Percentiles rank a stretch among this genome's conserved stretches.
These are phyloP conservation scores for Lactarius quietus DNA, from an alignment of 768 basidiomycete genomes.

Conservation along the genomic window DNA sequence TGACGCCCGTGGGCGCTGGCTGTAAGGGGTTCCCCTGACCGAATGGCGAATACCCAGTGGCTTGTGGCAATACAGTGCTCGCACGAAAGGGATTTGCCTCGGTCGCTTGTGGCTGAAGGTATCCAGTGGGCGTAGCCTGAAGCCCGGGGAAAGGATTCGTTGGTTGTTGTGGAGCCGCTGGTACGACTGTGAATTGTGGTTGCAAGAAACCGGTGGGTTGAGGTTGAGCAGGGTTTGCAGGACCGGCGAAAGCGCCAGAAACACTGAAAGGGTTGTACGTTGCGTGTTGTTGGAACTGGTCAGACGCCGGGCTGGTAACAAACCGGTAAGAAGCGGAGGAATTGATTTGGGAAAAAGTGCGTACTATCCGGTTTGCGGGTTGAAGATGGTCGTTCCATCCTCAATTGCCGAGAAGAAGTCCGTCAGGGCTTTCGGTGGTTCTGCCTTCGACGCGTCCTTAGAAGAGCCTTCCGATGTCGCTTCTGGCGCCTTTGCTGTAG, in stretches of 20 bases:
- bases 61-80: conserved; percentile 43
- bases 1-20: conserved; percentile 13
- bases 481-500: conserved; percentile 31
- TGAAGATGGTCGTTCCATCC: conserved; percentile 66
- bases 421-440: conserved; percentile 48
- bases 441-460: conserved; percentile 32
- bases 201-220: conserved; percentile 51
- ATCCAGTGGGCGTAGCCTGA: conserved; percentile 48
- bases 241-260: conserved; percentile 53
- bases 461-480: conserved; percentile 31
- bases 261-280: conserved; percentile 75
- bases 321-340: conserved; percentile 5
- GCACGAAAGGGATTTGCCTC: conserved; percentile 79
- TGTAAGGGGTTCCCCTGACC: conserved; percentile 12
- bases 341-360: conserved; percentile 10
- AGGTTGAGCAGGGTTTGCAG: conserved; percentile 44
- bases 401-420: conserved; percentile 94
- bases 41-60: conserved; percentile 23
- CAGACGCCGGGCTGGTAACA: conserved; percentile 42
- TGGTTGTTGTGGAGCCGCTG: conserved; percentile 14
- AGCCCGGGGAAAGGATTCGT: conserved; percentile 43
- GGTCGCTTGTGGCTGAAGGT: conserved; percentile 47
- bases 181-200: conserved; percentile 25
- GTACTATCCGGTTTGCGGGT: conserved; percentile 58
- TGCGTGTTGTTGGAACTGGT: conserved; percentile 55